Conservation (phyloP, 495 filamentous ascomycete species). For the Aspergillus homomorphus region DNA sequence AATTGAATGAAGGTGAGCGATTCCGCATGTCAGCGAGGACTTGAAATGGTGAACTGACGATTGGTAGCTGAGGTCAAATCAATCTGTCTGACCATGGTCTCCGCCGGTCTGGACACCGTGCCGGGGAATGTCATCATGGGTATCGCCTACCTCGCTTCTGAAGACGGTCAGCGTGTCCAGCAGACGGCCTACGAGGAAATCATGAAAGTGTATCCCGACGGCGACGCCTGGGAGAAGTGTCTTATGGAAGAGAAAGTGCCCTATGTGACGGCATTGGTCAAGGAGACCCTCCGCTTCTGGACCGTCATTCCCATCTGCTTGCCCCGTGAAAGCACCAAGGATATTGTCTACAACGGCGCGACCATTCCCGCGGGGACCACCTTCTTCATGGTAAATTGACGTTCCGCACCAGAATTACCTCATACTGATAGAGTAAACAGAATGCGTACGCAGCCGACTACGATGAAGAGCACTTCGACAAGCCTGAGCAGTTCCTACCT, state of each 20-base stretch:
- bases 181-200: constrained; percentile 61
- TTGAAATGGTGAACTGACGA: neutral
- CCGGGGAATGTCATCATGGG: constrained; percentile 69
- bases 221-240: constrained; percentile 63
- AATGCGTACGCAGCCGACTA: constrained; percentile 70
- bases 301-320: constrained; percentile 73
- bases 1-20: constrained; percentile 54
- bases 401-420: neutral
- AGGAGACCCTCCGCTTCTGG: constrained; percentile 69
- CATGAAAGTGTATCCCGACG: constrained; percentile 59
- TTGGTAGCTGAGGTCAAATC: constrained; percentile 61
- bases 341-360: constrained; percentile 57
- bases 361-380: constrained; percentile 61
- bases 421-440: constrained; percentile 22
- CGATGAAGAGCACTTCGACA: constrained; percentile 62
- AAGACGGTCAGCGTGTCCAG: constrained; percentile 61
- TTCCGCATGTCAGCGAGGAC: too few relatives aligned
- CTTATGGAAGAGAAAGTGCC: constrained; percentile 66
- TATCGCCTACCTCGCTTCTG: constrained; percentile 64
- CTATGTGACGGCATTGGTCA: constrained; percentile 66
- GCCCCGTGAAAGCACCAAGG: constrained; percentile 61
- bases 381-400: constrained; percentile 57
- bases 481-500: constrained; percentile 55
- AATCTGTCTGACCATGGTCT: constrained; percentile 74
- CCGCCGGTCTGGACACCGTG: constrained; percentile 66